Conservation (phyloP, 148 eudicot genomes). For the Rhododendron williamsianum region DNA sequence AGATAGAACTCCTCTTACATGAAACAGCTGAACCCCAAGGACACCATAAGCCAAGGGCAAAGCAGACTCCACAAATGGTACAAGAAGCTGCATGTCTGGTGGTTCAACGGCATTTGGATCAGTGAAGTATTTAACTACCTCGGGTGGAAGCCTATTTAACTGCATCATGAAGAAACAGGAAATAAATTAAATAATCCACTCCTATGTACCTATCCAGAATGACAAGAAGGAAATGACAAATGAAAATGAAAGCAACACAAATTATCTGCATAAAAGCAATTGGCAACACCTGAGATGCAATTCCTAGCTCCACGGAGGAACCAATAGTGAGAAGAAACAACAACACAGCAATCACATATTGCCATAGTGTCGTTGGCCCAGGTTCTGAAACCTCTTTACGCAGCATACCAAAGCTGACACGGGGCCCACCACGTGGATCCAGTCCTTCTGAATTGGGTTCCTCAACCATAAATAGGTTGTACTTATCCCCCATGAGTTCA, state of each 20-base stretch:
- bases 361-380: constrained; percentile 94
- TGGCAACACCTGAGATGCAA: constrained; percentile 88
- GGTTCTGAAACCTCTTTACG: constrained; percentile 98
- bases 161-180: constrained; percentile 24
- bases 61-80: constrained; percentile 96
- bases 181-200: background rate
- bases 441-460: constrained; percentile 91
- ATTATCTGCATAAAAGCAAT: background rate
- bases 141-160: constrained; percentile 96
- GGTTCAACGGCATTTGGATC: constrained; percentile 94
- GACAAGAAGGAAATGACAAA: constrained; percentile 4
- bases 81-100: constrained; percentile 88
- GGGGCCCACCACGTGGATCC: constrained; percentile 99
- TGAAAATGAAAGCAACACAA: background rate
- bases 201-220: background rate
- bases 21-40: constrained; percentile 87
- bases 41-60: constrained; percentile 95
- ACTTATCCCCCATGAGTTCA: constrained; percentile 83
- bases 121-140: constrained; percentile 92
- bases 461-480: constrained; percentile 96
- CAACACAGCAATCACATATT: constrained; percentile 86
- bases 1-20: constrained; percentile 44
- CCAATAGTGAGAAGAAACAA: constrained; percentile 89
- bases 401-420: constrained; percentile 96
- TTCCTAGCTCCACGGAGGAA: constrained; percentile 96